Percentiles rank a stretch among this genome's conserved stretches.
Conservation (phyloP, 768 basidiomycete genomes). For the Termitomyces sp. region DNA sequence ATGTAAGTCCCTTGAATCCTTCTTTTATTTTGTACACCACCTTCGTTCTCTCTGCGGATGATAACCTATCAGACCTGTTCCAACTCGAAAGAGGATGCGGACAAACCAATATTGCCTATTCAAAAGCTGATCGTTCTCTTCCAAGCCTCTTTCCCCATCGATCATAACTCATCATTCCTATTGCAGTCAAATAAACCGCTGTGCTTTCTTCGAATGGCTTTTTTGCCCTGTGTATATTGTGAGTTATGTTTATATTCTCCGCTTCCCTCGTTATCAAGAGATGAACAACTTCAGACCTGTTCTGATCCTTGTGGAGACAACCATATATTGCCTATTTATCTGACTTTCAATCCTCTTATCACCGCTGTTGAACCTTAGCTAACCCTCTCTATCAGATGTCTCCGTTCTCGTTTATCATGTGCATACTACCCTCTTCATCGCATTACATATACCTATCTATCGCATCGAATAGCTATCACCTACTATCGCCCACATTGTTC, state of each 20-base stretch:
- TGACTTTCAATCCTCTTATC: background rate
- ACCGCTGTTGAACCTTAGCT: background rate
- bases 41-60: constrained; percentile 38
- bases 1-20: constrained; percentile 4
- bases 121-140: constrained; percentile 28
- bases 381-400: background rate
- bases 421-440: background rate
- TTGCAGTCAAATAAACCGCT: background rate
- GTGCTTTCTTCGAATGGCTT: background rate
- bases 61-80: constrained; percentile 77
- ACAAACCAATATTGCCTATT: constrained; percentile 60
- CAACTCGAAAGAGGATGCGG: constrained; percentile 48
- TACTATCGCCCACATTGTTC: background rate
- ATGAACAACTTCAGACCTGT: constrained; percentile 66
- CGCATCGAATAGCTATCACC: background rate
- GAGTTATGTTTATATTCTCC: constrained; percentile 21
- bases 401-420: background rate
- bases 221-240: constrained; percentile 23
- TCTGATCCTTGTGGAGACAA: constrained; percentile 57
- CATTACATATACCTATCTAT: background rate
- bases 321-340: constrained; percentile 44
- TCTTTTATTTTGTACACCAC: background rate
- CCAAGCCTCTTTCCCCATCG: constrained; percentile 2
- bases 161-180: constrained; percentile 12
- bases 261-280: constrained; percentile 20